Base-by-base conservation (phyloP, 2,329 filamentous ascomycete species). In the Acrocalymma vagum region DNA sequence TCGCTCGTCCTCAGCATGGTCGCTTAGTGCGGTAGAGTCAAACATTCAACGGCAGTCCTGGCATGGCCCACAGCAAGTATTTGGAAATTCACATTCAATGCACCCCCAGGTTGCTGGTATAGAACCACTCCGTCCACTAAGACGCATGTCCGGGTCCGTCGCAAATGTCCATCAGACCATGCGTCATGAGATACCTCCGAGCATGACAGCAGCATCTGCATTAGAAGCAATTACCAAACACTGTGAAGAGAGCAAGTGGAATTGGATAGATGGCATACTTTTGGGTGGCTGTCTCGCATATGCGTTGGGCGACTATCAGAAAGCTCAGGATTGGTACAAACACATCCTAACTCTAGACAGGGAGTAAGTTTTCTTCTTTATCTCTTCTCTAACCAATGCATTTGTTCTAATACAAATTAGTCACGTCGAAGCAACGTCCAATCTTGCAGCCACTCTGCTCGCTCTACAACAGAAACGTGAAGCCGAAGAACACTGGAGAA, bases 341-440 rank as follows among this genome's bases (percentile, higher is more conserved):
- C 83, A 85, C 55, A 84, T 87, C 30, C 70, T 87, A 23, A 75
- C 75, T 18, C 73, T 79, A 25, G 84, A 87, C 63, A 65, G 75
- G 41, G 75, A 78, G 74, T 80, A 68, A 68, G 74, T 53, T 11
- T 10, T 22, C 13, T 22, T 13, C 51, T 23, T 30, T 55, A 46
- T 21, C 16, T 9, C 4, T 14, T 28, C 10, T 21, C 56, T 44
- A 56, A 53, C 10, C 11, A n/a, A n/a, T n/a, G n/a, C n/a, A 11
- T 21, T 14, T 22, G 3, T 34, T 21, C 54, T 56, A 46, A 60
- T 37, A 9, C 10, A 22, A 49, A 54, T 11, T 58, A 90, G 86
- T 58, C 90, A 96, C 66, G 87, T 96, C 32, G 94, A 99, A 73
- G 91, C 93, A 15, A 86, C 94, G 28, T 96, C 93, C 15, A 97